Percentiles rank a stretch among this genome's conserved stretches.
Conservation (phyloP, 2,329 filamentous ascomycete genomes). For the Cercospora beticola region DNA sequence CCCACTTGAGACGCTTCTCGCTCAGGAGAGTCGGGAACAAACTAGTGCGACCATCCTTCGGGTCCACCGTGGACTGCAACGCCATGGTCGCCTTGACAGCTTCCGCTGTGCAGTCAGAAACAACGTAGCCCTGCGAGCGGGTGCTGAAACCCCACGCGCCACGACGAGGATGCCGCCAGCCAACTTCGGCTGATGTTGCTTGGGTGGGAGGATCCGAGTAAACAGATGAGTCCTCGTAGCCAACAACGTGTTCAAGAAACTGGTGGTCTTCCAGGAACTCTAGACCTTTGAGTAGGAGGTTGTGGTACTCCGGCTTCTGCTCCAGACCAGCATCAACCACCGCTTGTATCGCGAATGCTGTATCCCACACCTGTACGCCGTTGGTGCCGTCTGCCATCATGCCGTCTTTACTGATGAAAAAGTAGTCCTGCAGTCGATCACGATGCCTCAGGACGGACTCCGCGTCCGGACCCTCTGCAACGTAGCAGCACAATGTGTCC, state of each 20-base stretch:
- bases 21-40: slow-evolving; percentile 70
- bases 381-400: slow-evolving; percentile 97
- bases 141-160: slow-evolving; percentile 97
- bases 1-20: slow-evolving; percentile 77
- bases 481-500: slow-evolving; percentile 84
- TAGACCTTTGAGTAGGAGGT: slow-evolving; percentile 80
- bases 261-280: slow-evolving; percentile 88
- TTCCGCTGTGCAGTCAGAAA: slow-evolving; percentile 92
- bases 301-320: slow-evolving; percentile 71
- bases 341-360: slow-evolving; percentile 82
- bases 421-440: slow-evolving; percentile 77
- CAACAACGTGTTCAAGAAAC: slow-evolving; percentile 75
- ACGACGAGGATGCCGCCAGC: slow-evolving; percentile 84
- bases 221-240: slow-evolving; percentile 65
- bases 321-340: slow-evolving; percentile 76
- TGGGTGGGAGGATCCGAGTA: slow-evolving; percentile 37
- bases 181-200: slow-evolving; percentile 31
- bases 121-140: slow-evolving; percentile 86
- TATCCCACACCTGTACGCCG: slow-evolving; percentile 98
- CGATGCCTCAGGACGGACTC: slow-evolving; percentile 71
- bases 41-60: slow-evolving; percentile 21
- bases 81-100: slow-evolving; percentile 82
- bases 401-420: slow-evolving; percentile 90
- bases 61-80: slow-evolving; percentile 71
- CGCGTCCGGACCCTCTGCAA: slow-evolving; percentile 75